Percentiles rank a stretch among this genome's conserved stretches.
Evolutionary conservation across 73 alveolate genomes (phyloP).

Genomic region (Stentor coeruleus): DNA sequence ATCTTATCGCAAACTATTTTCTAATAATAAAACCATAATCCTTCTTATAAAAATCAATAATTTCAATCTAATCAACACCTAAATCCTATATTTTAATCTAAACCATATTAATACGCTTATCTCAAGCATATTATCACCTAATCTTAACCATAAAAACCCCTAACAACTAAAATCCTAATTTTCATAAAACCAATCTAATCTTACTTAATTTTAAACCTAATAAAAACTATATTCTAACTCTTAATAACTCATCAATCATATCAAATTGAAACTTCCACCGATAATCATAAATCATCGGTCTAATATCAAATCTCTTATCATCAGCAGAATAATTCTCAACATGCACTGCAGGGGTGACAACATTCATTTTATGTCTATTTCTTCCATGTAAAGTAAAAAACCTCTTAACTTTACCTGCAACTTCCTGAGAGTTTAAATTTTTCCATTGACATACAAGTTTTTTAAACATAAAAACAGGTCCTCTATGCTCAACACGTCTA

Average conservation of each 20-base stretch:
- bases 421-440: conserved; percentile 40
- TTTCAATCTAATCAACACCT: no score
- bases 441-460: conserved; percentile 71
- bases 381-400: conserved; percentile 37
- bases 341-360: conserved; percentile 86
- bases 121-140: no score
- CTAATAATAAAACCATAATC: no score
- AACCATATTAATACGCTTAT: no score
- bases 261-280: conserved; percentile 76
- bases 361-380: conserved; percentile 60
- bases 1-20: no score
- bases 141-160: no score
- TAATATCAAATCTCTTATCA: conserved; percentile 85
- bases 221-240: no score
- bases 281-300: conserved; percentile 77
- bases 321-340: conserved; percentile 88
- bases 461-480: conserved; percentile 83
- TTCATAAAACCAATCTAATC: no score
- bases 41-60: no score
- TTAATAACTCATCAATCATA: conserved; percentile 77
- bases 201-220: no score
- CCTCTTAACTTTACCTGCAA: conserved; percentile 57
- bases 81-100: no score
- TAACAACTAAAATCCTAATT: no score
- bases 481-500: conserved; percentile 66